Base-by-base conservation (phyloP, 2,329 filamentous ascomycete genomes). In the Plectosphaerella plurivora region DNA sequence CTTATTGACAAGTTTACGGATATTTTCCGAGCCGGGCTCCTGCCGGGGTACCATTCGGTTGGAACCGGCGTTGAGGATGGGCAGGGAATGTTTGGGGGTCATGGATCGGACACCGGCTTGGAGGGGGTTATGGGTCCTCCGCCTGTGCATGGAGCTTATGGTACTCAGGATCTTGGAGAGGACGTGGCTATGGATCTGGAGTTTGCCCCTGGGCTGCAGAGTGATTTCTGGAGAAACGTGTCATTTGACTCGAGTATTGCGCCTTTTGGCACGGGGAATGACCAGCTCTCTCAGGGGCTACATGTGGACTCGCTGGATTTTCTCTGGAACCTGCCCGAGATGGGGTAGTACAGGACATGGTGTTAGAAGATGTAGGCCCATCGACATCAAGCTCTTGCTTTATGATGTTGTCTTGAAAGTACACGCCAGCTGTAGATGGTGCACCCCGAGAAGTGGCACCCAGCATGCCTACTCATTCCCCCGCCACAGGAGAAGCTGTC, bases 1-100 rank as follows among this genome's bases (percentile, higher is more conserved):
- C 51, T 62, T 4, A 53, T 61, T 11, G 60, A 60, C 14, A 60
- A 59, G 22, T 60, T 62, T 36, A 53, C 56, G 0, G 47, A 53
- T 7, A 45, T n/a, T 18, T 36, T 53, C 15, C 41, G 47, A 14
- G 42, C 14, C 35, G 47, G 28, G 11, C 16, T 53, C 14, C n/a
- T 24, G 20, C 42, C 41, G 20, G 22, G 20, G 15, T 44, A 28
- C 18, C 37, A 45, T 16, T 44, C 41, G 11, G 16, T n/a, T 24
- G 48, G 16, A 12, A 42, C 18, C 50, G 39, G 20, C 35, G 14
- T 1, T 35, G 33, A 0, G 28, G 28, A 9, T 33, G 28, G 28
- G 8, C 28, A 33, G 28, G 28, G 28, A 22, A 22, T 22, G 28
- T 9, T 33, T 33, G 28, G 28, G 11, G 28, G 22, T 22, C 22